These are phyloP conservation scores for Fonsecaea pedrosoi DNA, from an alignment of 2,329 filamentous ascomycete species.

Conservation along the genomic window DNA sequence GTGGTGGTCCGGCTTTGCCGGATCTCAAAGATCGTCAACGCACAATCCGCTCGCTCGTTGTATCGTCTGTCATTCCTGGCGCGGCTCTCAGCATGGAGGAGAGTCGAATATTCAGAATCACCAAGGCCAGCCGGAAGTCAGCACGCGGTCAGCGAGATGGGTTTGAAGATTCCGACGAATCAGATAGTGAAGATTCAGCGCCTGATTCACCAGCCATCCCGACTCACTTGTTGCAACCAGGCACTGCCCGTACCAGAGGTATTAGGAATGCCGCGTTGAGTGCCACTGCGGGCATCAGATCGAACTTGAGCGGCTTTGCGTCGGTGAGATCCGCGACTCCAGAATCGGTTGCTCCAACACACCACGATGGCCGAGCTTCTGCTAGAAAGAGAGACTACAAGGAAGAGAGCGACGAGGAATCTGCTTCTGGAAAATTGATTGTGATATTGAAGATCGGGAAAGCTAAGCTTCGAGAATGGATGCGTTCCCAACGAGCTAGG, in stretches of 20 bases:
- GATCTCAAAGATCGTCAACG: conserved; percentile 94
- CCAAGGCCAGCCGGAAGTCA: conserved; percentile 62
- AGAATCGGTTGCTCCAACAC: conserved; percentile 67
- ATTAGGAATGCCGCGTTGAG: conserved; percentile 88
- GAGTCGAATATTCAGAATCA: conserved; percentile 83
- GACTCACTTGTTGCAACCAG: conserved; percentile 69
- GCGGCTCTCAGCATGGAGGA: conserved; percentile 81
- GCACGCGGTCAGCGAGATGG: conserved; percentile 66
- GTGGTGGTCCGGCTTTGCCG: conserved; percentile 90
- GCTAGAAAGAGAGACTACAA: conserved; percentile 69
- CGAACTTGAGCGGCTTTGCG: conserved; percentile 67
- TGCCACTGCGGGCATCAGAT: conserved; percentile 83
- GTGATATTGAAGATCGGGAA: conserved; percentile 77
- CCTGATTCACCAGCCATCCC: conserved; percentile 81
- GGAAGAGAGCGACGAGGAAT: conserved; percentile 79
- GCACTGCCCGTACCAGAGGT: conserved; percentile 82
- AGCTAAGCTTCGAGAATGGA: conserved; percentile 70
- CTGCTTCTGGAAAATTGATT: conserved; percentile 64
- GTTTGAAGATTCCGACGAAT: conserved; percentile 82
- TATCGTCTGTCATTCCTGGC: conserved; percentile 90
- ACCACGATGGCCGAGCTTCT: conserved; percentile 75
- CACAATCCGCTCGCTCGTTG: conserved; percentile 88
- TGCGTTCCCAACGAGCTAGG: conserved; percentile 62
- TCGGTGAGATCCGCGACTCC: conserved; percentile 81
- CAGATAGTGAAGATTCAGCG: conserved; percentile 80